These are phyloP conservation scores for Ceraceosorus bombacis DNA, from an alignment of 1,284 basidiomycete species.

Conservation along the genomic window DNA sequence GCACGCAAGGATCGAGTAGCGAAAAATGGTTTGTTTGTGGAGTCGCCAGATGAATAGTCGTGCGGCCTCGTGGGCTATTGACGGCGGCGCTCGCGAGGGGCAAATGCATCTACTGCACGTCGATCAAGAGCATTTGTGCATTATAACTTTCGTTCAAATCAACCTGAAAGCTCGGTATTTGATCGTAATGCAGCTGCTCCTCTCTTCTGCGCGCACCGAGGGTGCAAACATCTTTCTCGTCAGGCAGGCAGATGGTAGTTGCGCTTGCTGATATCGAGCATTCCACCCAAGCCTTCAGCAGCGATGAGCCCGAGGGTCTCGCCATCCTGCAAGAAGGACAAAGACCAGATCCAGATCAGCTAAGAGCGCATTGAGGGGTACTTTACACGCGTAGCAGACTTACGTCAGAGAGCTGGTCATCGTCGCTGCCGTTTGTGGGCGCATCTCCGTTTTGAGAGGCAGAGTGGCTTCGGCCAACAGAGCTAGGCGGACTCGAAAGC, in stretches of 20 bases:
- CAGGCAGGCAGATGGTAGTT: not conserved
- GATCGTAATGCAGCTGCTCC: too few species aligned
- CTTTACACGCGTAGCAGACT: not conserved
- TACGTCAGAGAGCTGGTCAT: not conserved
- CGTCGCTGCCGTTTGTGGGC: not conserved
- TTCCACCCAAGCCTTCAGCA: slow-evolving; percentile 15
- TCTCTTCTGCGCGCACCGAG: too few species aligned
- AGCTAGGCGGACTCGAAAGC: not conserved
- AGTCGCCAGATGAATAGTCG: too few species aligned
- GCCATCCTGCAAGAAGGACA: slow-evolving; percentile 6
- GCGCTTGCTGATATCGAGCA: not conserved
- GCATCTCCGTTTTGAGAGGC: not conserved
- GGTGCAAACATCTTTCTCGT: too few species aligned
- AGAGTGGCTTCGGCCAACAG: not conserved
- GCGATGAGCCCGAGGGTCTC: slow-evolving; percentile 14
- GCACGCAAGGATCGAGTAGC: too few species aligned
- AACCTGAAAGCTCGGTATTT: too few species aligned
- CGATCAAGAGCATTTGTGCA: too few species aligned
- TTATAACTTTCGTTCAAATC: too few species aligned
- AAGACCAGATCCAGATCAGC: not conserved
- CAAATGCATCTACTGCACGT: too few species aligned
- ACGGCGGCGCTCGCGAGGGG: too few species aligned
- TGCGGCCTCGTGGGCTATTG: too few species aligned
- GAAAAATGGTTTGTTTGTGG: too few species aligned
- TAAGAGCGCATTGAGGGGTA: not conserved